Evolutionary conservation across 2,329 filamentous ascomycete species (phyloP), one percentile per base, ranked within the genome.

Genomic region (Pseudopyrenochaeta lycopersici): DNA sequence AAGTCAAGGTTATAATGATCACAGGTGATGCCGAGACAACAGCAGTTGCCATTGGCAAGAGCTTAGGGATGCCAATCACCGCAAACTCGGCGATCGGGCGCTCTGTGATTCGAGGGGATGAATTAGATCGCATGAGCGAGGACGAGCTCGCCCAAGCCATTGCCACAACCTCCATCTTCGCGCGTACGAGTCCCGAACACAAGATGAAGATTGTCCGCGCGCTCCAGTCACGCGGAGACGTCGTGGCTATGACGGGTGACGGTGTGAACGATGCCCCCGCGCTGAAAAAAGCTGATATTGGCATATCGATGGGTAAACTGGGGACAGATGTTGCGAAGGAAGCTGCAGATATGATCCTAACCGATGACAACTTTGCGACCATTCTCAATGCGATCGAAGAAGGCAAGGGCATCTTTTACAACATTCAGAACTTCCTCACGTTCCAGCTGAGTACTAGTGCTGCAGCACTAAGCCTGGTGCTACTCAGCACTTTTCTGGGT

Each of bases 351-450:
- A 96, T 96, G 91, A 94, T 96, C 60, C 79, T 96, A 46, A 95
- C 91, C 0, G 90, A 95, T 64, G 91, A 96, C 74, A 90, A 95
- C 76, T 95, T 96, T 74, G 91, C 90, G 0, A 95, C 91, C 4
- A 99, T 99, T 59, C 83, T 99, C 10, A 90, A 88, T 54, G 95
- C 95, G 27, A 99, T 99, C 58, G 95, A 99, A 76, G 95, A 99
- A 79, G 96, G 95, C 77, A 99, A 99, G 77, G 95, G 93, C 49
- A 99, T 99, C 65, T 99, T 99, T 78, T 97, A 95, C 84, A 99
- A 99, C 76, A 98, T 99, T 63, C 95, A 99, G 73, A 99, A 99
- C 77, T 99, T 99, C 78, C 84, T 99, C 60, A 98, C 95, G 0
- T 99, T 99, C 78, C 96, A 99, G 80, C 85, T 99, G 52, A 97